A percentile compares a stretch with the other conserved stretches of the same genome.
phyloP scores from a whole-genome alignment of 805 yeast species.

The Blastobotrys peoriensis region DNA sequence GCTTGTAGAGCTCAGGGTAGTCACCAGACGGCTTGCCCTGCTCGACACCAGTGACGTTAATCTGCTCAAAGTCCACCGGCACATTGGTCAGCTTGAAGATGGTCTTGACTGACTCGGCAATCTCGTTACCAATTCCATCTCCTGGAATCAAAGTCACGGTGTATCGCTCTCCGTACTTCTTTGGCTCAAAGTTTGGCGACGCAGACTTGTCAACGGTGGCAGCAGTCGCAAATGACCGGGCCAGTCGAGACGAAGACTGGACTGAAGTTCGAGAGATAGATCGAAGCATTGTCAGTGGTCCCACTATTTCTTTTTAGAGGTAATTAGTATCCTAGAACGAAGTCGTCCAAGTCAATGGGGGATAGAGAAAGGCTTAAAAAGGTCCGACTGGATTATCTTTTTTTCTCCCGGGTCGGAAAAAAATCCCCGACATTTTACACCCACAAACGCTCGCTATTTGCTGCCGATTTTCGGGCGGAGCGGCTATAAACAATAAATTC shows the following conservation, averaged over 20 bases:
- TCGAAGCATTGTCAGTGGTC: neutral
- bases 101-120: slow-evolving; percentile 86
- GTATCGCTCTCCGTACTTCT: slow-evolving; percentile 90
- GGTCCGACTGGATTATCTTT: neutral
- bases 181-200: slow-evolving; percentile 59
- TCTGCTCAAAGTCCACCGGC: slow-evolving; percentile 88
- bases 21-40: slow-evolving; percentile 30
- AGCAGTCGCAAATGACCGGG: slow-evolving; percentile 17
- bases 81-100: slow-evolving; percentile 82
- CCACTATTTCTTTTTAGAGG: no score
- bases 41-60: slow-evolving; percentile 52
- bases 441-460: neutral
- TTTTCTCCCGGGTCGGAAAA: neutral
- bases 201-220: slow-evolving; percentile 54
- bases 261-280: neutral
- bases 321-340: no score
- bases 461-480: neutral
- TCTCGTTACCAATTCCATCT: slow-evolving; percentile 96
- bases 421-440: neutral
- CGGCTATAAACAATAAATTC: no score
- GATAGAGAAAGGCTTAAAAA: neutral
- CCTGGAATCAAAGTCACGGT: slow-evolving; percentile 88
- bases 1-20: slow-evolving; percentile 57
- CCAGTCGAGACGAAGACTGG: neutral
- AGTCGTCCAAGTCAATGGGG: neutral